These are phyloP conservation scores for Ogataea ganodermae DNA, from an alignment of 805 yeast genomes.

Conservation along the genomic window DNA sequence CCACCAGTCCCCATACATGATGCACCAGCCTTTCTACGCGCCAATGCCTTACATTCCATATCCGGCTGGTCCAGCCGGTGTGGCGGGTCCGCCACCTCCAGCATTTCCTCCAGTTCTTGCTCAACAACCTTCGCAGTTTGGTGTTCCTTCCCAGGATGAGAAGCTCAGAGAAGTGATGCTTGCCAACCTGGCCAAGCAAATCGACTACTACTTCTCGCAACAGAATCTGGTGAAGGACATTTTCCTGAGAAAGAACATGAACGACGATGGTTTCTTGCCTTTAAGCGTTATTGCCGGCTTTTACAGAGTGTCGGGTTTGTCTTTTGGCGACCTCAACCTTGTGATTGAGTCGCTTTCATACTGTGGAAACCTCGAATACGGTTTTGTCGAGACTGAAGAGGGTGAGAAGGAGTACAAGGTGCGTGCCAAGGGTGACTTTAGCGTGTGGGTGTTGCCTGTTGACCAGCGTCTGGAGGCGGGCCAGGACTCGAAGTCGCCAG, in stretches of 20 bases:
- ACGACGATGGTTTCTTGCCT: constrained; percentile 70
- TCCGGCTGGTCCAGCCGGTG: constrained; percentile 17
- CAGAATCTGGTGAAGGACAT: constrained; percentile 87
- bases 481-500: constrained; percentile 33
- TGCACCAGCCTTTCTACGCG: constrained; percentile 27
- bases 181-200: constrained; percentile 49
- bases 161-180: constrained; percentile 25
- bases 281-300: constrained; percentile 64
- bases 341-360: constrained; percentile 56
- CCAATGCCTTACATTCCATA: constrained; percentile 30
- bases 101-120: constrained; percentile 22
- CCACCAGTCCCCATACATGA: constrained; percentile 26
- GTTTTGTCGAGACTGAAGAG: constrained; percentile 38
- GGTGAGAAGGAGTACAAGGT: constrained; percentile 48
- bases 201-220: constrained; percentile 87
- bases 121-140: constrained; percentile 22
- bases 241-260: constrained; percentile 80
- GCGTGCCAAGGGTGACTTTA: constrained; percentile 59
- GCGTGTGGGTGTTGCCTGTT: constrained; percentile 68
- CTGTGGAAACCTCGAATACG: constrained; percentile 48
- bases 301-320: constrained; percentile 70
- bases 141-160: constrained; percentile 23
- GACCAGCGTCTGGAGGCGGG: constrained; percentile 51
- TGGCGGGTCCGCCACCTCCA: not conserved
- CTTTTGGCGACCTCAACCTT: constrained; percentile 53